A percentile compares a stretch with the other conserved stretches of the same genome.
phyloP scores from a whole-genome alignment of 129 eudicot genomes.

The Artemisia tridentata region DNA sequence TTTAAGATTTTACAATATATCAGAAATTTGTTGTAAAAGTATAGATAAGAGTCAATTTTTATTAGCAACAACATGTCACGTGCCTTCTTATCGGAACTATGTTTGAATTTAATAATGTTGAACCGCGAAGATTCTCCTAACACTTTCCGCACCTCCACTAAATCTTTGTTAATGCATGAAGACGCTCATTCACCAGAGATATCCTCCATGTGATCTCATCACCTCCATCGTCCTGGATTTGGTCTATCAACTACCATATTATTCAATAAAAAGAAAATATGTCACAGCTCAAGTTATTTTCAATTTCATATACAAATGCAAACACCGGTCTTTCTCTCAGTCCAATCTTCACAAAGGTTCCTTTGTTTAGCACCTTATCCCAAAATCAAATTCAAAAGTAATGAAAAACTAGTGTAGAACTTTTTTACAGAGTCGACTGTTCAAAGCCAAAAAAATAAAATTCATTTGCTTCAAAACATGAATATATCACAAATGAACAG shows the following conservation, averaged over 20 bases:
- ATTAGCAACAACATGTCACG: conserved; percentile 18
- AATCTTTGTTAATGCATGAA: conserved; percentile 69
- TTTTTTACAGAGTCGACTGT: too few species aligned
- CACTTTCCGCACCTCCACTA: conserved; percentile 57
- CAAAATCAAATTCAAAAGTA: conserved; percentile 10
- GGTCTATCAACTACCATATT: conserved; percentile 68
- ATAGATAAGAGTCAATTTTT: conserved; percentile 12
- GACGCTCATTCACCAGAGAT: conserved; percentile 86
- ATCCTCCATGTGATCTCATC: conserved; percentile 95
- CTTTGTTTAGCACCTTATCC: neutral
- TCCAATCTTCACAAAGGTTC: conserved; percentile 1
- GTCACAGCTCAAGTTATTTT: conserved; percentile 13
- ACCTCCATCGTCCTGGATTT: conserved; percentile 96
- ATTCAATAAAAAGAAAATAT: conserved; percentile 5
- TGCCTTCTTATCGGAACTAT: conserved; percentile 60
- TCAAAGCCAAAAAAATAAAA: too few species aligned
- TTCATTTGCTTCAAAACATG: too few species aligned
- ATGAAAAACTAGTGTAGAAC: neutral
- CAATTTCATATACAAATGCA: neutral
- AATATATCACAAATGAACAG: neutral
- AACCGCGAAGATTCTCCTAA: conserved; percentile 80
- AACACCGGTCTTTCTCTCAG: neutral
- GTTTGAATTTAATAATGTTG: conserved; percentile 51
- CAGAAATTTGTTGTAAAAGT: conserved; percentile 1
- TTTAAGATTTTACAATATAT: conserved; percentile 11